Percentiles rank a stretch among this genome's conserved stretches.
phyloP scores from a whole-genome alignment of 371 early-diverging fungal genomes.

The Mortierella sp. region DNA sequence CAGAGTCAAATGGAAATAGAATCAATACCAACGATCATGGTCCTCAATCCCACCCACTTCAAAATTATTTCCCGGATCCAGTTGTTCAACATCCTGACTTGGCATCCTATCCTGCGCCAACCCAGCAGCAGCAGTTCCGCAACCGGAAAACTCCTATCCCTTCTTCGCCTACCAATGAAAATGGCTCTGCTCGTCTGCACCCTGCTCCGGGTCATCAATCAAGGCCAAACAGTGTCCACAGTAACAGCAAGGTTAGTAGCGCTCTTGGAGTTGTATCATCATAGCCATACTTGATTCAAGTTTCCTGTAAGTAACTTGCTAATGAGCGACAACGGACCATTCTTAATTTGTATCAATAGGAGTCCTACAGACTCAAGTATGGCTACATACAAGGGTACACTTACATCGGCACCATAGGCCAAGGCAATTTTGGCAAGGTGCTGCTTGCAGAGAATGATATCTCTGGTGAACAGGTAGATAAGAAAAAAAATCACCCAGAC shows the following conservation, averaged over 20 bases:
- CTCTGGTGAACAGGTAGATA: slow-evolving; percentile 76
- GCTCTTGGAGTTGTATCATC: not conserved
- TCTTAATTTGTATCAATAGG: slow-evolving; percentile 11
- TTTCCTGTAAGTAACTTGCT: not conserved
- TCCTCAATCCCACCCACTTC: slow-evolving; percentile 14
- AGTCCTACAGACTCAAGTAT: slow-evolving; percentile 50
- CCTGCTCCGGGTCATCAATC: slow-evolving; percentile 42
- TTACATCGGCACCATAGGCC: slow-evolving; percentile 74
- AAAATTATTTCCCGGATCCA: slow-evolving; percentile 22
- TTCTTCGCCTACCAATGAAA: slow-evolving; percentile 13
- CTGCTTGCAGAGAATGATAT: slow-evolving; percentile 74
- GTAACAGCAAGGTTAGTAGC: slow-evolving; percentile 37
- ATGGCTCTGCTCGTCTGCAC: slow-evolving; percentile 9
- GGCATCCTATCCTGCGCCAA: slow-evolving; percentile 36
- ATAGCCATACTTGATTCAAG: not conserved
- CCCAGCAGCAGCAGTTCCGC: slow-evolving; percentile 33
- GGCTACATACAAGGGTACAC: slow-evolving; percentile 56
- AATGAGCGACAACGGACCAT: not conserved
- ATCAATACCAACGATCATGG: slow-evolving; percentile 4
- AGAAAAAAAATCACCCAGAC: slow-evolving; percentile 15
- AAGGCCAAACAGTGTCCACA: slow-evolving; percentile 29
- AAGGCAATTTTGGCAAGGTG: slow-evolving; percentile 90
- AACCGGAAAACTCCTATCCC: slow-evolving; percentile 34
- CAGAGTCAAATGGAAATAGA: slow-evolving; percentile 7
- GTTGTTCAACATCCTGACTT: not conserved